A percentile compares a stretch with the other conserved stretches of the same genome.
These are phyloP conservation scores for Amanita rimosa DNA, from an alignment of 768 basidiomycete species.

Conservation along the genomic window DNA sequence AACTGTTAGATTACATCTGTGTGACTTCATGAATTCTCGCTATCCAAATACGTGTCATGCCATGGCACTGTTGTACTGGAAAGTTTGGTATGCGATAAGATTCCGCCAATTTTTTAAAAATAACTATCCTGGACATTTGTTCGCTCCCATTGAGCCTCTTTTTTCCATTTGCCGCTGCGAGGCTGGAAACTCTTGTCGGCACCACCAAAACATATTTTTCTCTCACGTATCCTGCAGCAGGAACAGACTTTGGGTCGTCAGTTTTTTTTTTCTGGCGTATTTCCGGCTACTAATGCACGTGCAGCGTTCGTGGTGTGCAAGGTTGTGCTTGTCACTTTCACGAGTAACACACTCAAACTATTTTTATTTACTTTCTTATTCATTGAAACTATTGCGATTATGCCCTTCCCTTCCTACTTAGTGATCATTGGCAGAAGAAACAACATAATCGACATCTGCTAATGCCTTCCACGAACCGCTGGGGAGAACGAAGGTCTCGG, in stretches of 20 bases:
- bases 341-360: too few relatives aligned
- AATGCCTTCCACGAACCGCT: too few relatives aligned
- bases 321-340: conserved; percentile 98
- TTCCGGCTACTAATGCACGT: conserved; percentile 55
- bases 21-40: too few relatives aligned
- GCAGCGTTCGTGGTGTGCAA: conserved; percentile 74
- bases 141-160: conserved; percentile 19
- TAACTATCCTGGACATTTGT: conserved; percentile 51
- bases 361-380: too few relatives aligned
- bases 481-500: too few relatives aligned
- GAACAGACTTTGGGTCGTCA: conserved; percentile 31
- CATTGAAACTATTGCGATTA: too few relatives aligned
- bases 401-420: too few relatives aligned
- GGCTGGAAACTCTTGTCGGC: conserved; percentile 57
- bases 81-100: conserved; percentile 27
- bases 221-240: conserved; percentile 57
- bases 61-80: too few relatives aligned
- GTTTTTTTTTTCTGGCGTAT: conserved; percentile 31
- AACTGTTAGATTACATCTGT: too few relatives aligned
- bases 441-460: too few relatives aligned
- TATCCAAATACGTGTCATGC: too few relatives aligned
- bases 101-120: conserved; percentile 36
- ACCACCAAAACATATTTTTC: conserved; percentile 78
- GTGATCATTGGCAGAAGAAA: too few relatives aligned
- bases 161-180: conserved; percentile 20